Percentiles rank a stretch among this genome's conserved stretches.
phyloP scores from a whole-genome alignment of 192 early-diverging fungal species.

The Entomortierella beljakovae region DNA sequence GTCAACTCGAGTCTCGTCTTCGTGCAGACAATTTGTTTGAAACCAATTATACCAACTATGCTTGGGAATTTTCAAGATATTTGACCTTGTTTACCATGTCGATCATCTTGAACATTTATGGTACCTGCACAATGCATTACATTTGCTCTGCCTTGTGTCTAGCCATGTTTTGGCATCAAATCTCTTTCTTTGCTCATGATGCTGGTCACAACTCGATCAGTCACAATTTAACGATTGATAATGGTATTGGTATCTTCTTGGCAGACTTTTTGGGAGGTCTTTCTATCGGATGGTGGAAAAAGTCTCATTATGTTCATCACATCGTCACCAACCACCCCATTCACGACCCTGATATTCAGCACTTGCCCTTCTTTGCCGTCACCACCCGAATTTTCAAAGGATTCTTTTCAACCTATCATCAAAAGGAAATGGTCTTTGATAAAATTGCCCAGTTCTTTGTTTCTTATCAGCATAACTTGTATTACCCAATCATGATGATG shows the following conservation, averaged over 20 bases:
- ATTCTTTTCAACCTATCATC: slow-evolving; percentile 92
- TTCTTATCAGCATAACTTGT: slow-evolving; percentile 85
- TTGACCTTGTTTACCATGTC: slow-evolving; percentile 57
- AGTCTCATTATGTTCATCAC: slow-evolving; percentile 97
- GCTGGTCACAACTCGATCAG: slow-evolving; percentile 96
- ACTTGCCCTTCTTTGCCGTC: slow-evolving; percentile 95
- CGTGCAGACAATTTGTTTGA: slow-evolving; percentile 72
- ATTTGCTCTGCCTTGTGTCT: slow-evolving; percentile 68
- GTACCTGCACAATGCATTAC: slow-evolving; percentile 64
- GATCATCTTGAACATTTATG: slow-evolving; percentile 56
- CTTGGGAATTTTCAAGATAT: slow-evolving; percentile 63
- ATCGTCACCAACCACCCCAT: slow-evolving; percentile 94
- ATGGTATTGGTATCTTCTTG: slow-evolving; percentile 83
- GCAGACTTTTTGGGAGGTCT: slow-evolving; percentile 89
- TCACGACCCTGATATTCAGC: slow-evolving; percentile 98
- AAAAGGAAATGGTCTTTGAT: slow-evolving; percentile 86
- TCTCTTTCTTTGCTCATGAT: slow-evolving; percentile 95
- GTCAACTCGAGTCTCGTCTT: slow-evolving; percentile 74
- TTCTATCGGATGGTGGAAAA: slow-evolving; percentile 97
- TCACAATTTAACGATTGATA: slow-evolving; percentile 77
- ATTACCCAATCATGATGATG: slow-evolving; percentile 88
- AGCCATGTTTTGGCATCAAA: slow-evolving; percentile 89
- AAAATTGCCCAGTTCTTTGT: slow-evolving; percentile 79
- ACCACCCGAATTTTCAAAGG: slow-evolving; percentile 81
- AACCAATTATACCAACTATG: slow-evolving; percentile 66